Conservation (phyloP, 129 eudicot species). For the Oenanthe sinensis region DNA sequence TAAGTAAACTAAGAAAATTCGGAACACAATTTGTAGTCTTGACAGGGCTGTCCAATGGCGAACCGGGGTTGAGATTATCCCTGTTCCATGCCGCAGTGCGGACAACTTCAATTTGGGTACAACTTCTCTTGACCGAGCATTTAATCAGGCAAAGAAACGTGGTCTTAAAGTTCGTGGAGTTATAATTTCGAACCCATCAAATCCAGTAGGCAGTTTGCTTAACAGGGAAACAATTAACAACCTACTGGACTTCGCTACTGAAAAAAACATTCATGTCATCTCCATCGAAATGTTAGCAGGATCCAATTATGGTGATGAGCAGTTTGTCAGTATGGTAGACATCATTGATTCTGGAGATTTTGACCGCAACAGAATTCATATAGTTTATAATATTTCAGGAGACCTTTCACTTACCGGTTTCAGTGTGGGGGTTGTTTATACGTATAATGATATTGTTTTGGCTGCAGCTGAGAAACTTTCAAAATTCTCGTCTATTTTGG, state of each 20-base stretch:
- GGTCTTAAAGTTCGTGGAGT: slow-evolving; percentile 74
- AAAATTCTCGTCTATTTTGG: slow-evolving; percentile 62
- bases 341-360: slow-evolving; percentile 47
- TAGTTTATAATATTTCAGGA: slow-evolving; percentile 53
- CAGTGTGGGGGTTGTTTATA: slow-evolving; percentile 50
- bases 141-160: slow-evolving; percentile 73
- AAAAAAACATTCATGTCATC: slow-evolving; percentile 75
- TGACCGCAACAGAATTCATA: slow-evolving; percentile 52
- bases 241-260: slow-evolving; percentile 73
- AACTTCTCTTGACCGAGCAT: slow-evolving; percentile 62
- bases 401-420: slow-evolving; percentile 62
- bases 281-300: slow-evolving; percentile 51
- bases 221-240: slow-evolving; percentile 51
- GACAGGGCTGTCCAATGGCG: slow-evolving; percentile 90
- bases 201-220: slow-evolving; percentile 58
- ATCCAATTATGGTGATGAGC: slow-evolving; percentile 42
- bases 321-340: slow-evolving; percentile 75
- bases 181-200: slow-evolving; percentile 71
- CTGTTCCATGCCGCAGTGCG: slow-evolving; percentile 86
- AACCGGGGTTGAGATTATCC: slow-evolving; percentile 75
- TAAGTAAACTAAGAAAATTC: slow-evolving; percentile 6
- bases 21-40: slow-evolving; percentile 34
- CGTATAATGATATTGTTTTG: slow-evolving; percentile 43
- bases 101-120: slow-evolving; percentile 55
- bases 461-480: slow-evolving; percentile 56